phyloP scores from a whole-genome alignment of 176 grass and related monocot species.

The Pontederia paniculata region DNA sequence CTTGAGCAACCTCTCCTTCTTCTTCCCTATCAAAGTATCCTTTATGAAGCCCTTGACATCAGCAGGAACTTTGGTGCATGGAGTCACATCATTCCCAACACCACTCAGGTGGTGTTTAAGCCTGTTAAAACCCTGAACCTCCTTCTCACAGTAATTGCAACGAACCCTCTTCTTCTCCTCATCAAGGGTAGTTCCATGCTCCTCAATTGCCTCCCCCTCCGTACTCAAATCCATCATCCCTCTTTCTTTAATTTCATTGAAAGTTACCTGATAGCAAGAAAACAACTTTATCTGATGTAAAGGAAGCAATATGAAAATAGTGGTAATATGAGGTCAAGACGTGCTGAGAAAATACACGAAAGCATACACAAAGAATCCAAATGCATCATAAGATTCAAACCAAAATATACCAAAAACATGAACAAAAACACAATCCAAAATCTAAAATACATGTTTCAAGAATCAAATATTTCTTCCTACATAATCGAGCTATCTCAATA shows the following conservation, averaged over 20 bases:
- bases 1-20: conserved; percentile 20
- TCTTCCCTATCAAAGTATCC: conserved; percentile 15
- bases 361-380: too few species aligned
- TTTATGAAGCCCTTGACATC: conserved; percentile 13
- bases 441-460: too few species aligned
- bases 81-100: conserved; percentile 19
- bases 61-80: conserved; percentile 22
- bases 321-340: too few species aligned
- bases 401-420: too few species aligned
- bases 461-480: too few species aligned
- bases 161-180: conserved; percentile 17
- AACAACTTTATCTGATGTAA: too few species aligned
- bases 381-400: too few species aligned
- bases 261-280: too few species aligned
- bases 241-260: neutral
- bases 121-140: conserved; percentile 17
- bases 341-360: too few species aligned
- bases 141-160: conserved; percentile 39
- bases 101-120: conserved; percentile 29
- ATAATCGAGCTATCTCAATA: too few species aligned
- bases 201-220: conserved; percentile 2
- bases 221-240: conserved; percentile 1
- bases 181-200: conserved; percentile 28
- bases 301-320: too few species aligned
- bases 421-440: too few species aligned